Conservation (phyloP, 768 basidiomycete genomes). For the Leccinellum rugosiceps region DNA sequence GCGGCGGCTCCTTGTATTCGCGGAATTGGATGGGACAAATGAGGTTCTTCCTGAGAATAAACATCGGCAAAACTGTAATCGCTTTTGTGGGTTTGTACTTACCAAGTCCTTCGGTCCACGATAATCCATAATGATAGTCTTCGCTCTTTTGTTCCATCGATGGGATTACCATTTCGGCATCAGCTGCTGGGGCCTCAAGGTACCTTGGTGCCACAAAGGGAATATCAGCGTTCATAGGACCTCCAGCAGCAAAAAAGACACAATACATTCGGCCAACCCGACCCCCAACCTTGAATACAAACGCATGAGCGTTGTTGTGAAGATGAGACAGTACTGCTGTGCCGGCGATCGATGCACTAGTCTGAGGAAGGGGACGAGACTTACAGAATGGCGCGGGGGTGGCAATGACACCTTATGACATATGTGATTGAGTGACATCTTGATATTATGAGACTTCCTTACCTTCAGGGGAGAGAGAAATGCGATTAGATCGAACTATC, state of each 20-base stretch:
- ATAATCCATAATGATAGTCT: slow-evolving; percentile 79
- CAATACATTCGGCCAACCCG: slow-evolving; percentile 82
- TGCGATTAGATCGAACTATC: slow-evolving; percentile 57
- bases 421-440: slow-evolving; percentile 14
- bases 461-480: slow-evolving; percentile 74
- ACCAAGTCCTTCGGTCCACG: slow-evolving; percentile 89
- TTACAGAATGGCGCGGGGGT: slow-evolving; percentile 76
- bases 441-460: slow-evolving; percentile 7
- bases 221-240: slow-evolving; percentile 4
- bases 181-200: slow-evolving; percentile 90
- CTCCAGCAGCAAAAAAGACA: slow-evolving; percentile 4
- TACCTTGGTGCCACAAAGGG: slow-evolving; percentile 40
- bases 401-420: slow-evolving; percentile 41
- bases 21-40: slow-evolving; percentile 70
- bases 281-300: slow-evolving; percentile 74
- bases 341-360: slow-evolving; percentile 1
- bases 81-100: slow-evolving; percentile 97
- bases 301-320: slow-evolving; percentile 76
- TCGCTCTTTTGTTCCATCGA: slow-evolving; percentile 60
- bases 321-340: slow-evolving; percentile 88
- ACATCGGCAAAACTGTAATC: slow-evolving; percentile 87
- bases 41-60: slow-evolving; percentile 83
- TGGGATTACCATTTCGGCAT: slow-evolving; percentile 73
- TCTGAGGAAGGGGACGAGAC: slow-evolving; percentile 28
- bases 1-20: slow-evolving; percentile 73